Evolutionary conservation across 2,329 filamentous ascomycete genomes (phyloP).

Genomic region (Botrytis byssoidea): DNA sequence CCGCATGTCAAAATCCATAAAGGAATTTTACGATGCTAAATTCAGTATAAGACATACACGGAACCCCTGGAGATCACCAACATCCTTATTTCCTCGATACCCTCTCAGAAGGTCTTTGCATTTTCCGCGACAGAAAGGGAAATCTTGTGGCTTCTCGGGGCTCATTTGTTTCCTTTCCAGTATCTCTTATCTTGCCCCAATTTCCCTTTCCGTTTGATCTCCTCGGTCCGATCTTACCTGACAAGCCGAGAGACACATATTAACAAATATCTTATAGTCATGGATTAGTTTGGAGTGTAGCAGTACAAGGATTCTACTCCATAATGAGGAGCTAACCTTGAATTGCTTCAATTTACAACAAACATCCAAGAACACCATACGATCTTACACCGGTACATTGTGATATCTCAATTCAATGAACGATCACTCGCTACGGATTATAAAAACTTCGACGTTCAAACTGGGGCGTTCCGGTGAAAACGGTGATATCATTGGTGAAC

Average conservation of each 20-base stretch:
- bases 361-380: not conserved
- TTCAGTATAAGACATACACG: constrained; percentile 2
- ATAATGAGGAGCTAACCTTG: constrained; percentile 7
- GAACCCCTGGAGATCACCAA: constrained; percentile 8
- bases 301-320: constrained; percentile 13
- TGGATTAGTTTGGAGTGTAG: constrained; percentile 12
- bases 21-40: constrained; percentile 9
- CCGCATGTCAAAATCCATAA: constrained; percentile 10
- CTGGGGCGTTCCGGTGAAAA: not conserved
- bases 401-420: not conserved
- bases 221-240: constrained; percentile 18
- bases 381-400: constrained; percentile 1
- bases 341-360: constrained; percentile 11
- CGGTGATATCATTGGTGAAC: constrained; percentile 4
- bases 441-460: constrained; percentile 5
- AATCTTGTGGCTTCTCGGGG: constrained; percentile 10
- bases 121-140: constrained; percentile 7
- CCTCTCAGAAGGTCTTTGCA: not conserved
- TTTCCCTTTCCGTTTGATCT: constrained; percentile 8
- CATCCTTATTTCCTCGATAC: constrained; percentile 2
- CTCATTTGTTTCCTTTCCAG: constrained; percentile 14
- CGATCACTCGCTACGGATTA: constrained; percentile 3
- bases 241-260: constrained; percentile 8
- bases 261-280: constrained; percentile 6
- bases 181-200: constrained; percentile 12